phyloP scores from a whole-genome alignment of 2,329 filamentous ascomycete species.

The Pyrenophora teres region DNA sequence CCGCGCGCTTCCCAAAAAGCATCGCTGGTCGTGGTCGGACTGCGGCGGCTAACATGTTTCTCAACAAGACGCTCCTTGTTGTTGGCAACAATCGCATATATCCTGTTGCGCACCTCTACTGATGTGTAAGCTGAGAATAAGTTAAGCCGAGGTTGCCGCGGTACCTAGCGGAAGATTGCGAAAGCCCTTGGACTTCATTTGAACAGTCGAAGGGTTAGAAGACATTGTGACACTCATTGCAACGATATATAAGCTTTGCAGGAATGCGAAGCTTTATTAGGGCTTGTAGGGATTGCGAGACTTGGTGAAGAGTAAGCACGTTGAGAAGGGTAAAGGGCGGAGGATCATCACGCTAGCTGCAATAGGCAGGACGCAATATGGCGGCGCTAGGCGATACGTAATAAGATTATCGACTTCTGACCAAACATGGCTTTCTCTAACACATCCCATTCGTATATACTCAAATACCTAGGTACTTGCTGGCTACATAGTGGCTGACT shows the following conservation, averaged over 20 bases:
- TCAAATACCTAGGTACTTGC: no score
- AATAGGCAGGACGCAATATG: conserved; percentile 12
- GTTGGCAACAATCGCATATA: conserved; percentile 9
- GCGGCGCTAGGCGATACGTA: conserved; percentile 10
- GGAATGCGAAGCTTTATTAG: conserved; percentile 8
- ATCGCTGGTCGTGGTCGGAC: conserved; percentile 3
- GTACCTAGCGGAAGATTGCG: conserved; percentile 13
- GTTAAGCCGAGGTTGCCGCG: conserved; percentile 8
- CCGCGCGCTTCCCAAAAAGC: conserved; percentile 10
- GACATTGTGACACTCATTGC: conserved; percentile 7
- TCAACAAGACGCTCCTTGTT: conserved; percentile 12
- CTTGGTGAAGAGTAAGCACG: conserved; percentile 1
- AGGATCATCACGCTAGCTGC: conserved; percentile 2
- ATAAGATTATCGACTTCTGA: conserved; percentile 3
- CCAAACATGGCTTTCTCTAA: neutral
- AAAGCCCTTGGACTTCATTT: conserved; percentile 10
- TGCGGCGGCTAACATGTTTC: conserved; percentile 13
- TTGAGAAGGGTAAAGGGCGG: conserved; percentile 10
- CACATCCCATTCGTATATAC: neutral
- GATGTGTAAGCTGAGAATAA: conserved; percentile 9
- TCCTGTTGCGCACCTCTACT: conserved; percentile 16
- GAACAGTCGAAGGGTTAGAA: conserved; percentile 9
- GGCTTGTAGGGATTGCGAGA: neutral
- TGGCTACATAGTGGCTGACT: no score
- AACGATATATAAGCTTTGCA: neutral